A percentile compares a stretch with the other conserved stretches of the same genome.
Evolutionary conservation across 306 rosid genomes (phyloP).

Genomic region (Luffa aegyptiaca): DNA sequence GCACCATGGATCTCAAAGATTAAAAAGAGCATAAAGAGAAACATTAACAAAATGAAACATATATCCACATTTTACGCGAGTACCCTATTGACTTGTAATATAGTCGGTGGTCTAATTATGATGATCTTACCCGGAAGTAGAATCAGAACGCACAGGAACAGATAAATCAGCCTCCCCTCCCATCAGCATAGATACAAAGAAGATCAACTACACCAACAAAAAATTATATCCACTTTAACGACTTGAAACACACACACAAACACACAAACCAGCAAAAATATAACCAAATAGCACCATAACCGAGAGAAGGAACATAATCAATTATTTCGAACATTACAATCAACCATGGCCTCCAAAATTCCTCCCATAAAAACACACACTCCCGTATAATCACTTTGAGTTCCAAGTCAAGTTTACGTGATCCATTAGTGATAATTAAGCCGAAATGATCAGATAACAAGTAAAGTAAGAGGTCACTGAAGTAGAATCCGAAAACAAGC

Average conservation of each 20-base stretch:
- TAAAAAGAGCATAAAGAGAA: not conserved
- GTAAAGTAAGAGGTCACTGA: not conserved
- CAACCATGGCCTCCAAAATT: not conserved
- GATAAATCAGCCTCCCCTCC: slow-evolving; percentile 26
- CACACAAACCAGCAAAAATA: not conserved
- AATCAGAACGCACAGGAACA: slow-evolving; percentile 7
- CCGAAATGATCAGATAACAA: not conserved
- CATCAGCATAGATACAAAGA: slow-evolving; percentile 27
- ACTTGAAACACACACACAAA: not conserved
- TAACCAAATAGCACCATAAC: not conserved
- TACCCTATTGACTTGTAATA: not conserved
- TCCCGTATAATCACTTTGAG: not conserved
- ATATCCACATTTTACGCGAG: not conserved
- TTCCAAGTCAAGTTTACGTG: not conserved
- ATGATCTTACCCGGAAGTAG: slow-evolving; percentile 24
- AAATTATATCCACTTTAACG: not conserved
- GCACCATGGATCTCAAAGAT: not conserved
- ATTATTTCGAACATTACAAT: not conserved
- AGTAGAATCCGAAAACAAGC: not conserved
- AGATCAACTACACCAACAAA: slow-evolving; percentile 34
- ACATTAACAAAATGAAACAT: not conserved
- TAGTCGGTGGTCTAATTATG: not conserved
- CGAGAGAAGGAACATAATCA: not conserved
- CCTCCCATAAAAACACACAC: not conserved
- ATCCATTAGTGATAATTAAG: not conserved